These are phyloP conservation scores for Ophiostoma angusticollis DNA, from an alignment of 2,329 filamentous ascomycete genomes.

Conservation along the genomic window DNA sequence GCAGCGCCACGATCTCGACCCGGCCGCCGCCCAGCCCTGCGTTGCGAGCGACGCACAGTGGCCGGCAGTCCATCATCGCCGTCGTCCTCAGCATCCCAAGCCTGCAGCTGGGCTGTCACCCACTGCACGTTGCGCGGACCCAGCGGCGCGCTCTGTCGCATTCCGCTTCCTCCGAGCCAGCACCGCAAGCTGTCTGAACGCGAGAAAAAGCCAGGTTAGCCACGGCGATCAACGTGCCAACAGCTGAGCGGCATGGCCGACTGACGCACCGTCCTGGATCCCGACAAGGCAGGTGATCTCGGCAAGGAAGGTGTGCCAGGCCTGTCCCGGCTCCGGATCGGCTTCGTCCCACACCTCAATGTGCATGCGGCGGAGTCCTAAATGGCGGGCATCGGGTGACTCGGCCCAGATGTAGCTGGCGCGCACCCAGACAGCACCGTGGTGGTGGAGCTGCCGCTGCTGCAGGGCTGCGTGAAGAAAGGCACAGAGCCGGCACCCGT, in stretches of 20 bases:
- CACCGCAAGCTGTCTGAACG: neutral
- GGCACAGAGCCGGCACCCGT: neutral
- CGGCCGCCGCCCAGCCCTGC: too few species aligned
- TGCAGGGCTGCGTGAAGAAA: neutral
- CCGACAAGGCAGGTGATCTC: neutral
- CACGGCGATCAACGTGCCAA: neutral
- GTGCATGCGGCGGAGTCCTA: too few species aligned
- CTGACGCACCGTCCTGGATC: neutral
- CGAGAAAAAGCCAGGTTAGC: too few species aligned
- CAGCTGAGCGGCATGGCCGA: too few species aligned
- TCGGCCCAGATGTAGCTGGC: too few species aligned
- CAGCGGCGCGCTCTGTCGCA: neutral
- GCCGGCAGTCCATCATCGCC: too few species aligned
- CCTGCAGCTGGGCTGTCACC: neutral
- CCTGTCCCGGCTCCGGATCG: too few species aligned
- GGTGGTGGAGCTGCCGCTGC: neutral
- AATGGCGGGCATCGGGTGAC: too few species aligned
- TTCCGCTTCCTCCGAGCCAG: neutral
- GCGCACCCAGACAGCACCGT: too few species aligned
- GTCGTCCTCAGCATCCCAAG: neutral
- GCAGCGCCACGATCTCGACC: neutral
- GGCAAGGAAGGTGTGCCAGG: too few species aligned
- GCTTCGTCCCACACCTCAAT: too few species aligned
- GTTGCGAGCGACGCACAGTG: too few species aligned
- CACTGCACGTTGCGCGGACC: neutral